Evolutionary conservation across 352 stramenopile genomes (phyloP), one percentile per base, ranked within the genome.

Genomic region (Phytopythium aichiense): DNA sequence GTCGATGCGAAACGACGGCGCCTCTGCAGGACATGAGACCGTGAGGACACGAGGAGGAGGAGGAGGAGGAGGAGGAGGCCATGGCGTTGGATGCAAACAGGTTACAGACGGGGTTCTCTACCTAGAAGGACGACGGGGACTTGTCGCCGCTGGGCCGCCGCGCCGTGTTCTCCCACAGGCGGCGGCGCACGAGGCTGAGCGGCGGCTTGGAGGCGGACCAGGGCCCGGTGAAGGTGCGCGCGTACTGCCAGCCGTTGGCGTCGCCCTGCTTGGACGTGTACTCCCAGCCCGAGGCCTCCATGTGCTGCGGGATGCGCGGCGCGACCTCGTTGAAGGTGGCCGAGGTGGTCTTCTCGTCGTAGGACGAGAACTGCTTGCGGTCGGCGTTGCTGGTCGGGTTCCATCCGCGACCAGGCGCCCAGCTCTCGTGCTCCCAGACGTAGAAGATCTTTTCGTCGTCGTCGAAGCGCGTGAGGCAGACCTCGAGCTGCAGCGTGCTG

Each of bases 141-240:
- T 71, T 66, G 31, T 54, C 61, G 50, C 31, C 55, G 30, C 43
- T 58, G 43, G 67, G 40, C 5, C 65, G 64, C 33, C 56, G 67
- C 61, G 78, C 89, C 31, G 73, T 81, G 66, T 90, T 91, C 55
- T 91, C 78, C 81, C 81, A 93, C 38, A 89, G 33, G 2, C 84
- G 81, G 18, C 84, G 84, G 53, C 84, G 72, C 30, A 88, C 81
- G 54, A 88, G 85, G 67, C 70, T 79, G 46, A 83, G 71, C 4
- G 72, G 57, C 42, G 71, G 72, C 58, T 84, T 87, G 20, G 68
- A 81, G 12, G 75, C 64, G 13, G 78, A 71, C 70, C 83, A 91
- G 13, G 84, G 84, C 0, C 81, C 79, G 1, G 72, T 54, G 53
- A 87, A 91, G 22, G 77, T 81, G 53, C 74, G 76, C 40, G 79